phyloP scores from a whole-genome alignment of 306 rosid species.

The Hylodesmum podocarpum region DNA sequence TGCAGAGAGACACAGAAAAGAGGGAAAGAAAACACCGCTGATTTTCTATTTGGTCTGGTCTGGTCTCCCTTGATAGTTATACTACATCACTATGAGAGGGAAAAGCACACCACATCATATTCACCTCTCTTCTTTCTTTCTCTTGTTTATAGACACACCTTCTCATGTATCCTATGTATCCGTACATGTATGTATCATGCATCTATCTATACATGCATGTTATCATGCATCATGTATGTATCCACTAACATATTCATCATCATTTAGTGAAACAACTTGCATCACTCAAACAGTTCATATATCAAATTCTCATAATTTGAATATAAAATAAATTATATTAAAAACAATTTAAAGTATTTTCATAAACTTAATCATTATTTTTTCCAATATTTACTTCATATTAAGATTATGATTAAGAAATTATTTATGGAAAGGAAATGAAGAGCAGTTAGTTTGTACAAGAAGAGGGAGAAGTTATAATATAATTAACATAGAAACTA shows the following conservation, averaged over 20 bases:
- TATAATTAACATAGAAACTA: slow-evolving; percentile 12
- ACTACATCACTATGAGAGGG: slow-evolving; percentile 37
- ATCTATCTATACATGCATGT: background rate
- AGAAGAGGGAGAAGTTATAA: slow-evolving; percentile 24
- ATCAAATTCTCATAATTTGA: too few relatives aligned
- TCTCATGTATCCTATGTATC: background rate
- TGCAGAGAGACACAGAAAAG: slow-evolving; percentile 39
- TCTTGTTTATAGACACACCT: slow-evolving; percentile 33
- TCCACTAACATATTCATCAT: background rate
- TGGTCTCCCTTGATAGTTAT: slow-evolving; percentile 49
- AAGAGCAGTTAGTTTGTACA: slow-evolving; percentile 21
- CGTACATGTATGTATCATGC: too few relatives aligned
- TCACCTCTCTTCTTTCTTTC: slow-evolving; percentile 20
- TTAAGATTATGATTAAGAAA: too few relatives aligned
- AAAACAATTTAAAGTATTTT: too few relatives aligned
- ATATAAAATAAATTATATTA: too few relatives aligned
- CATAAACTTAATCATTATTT: too few relatives aligned
- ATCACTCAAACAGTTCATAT: too few relatives aligned
- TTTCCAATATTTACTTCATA: too few relatives aligned
- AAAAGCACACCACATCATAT: background rate
- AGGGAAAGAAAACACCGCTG: slow-evolving; percentile 34
- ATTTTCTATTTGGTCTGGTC: slow-evolving; percentile 48
- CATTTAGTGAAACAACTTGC: too few relatives aligned
- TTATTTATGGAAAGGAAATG: background rate
- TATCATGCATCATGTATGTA: background rate